Conservation (phyloP, 495 filamentous ascomycete genomes). For the Penicillium maclennaniae region DNA sequence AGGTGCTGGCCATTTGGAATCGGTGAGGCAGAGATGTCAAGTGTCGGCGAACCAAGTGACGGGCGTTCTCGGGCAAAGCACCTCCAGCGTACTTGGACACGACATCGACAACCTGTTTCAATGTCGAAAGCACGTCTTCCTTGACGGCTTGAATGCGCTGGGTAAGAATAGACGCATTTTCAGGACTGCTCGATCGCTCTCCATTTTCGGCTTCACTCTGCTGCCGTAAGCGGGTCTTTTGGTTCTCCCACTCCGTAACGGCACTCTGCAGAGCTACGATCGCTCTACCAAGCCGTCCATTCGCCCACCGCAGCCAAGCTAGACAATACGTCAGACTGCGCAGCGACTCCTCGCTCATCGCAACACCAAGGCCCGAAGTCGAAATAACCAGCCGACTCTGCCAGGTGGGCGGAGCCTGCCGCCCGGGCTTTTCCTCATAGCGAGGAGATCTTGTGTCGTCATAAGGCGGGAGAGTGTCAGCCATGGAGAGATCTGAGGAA, state of each 20-base stretch:
- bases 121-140: slow-evolving; percentile 68
- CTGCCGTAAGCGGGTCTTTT: slow-evolving; percentile 17
- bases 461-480: slow-evolving; percentile 74
- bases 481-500: slow-evolving; percentile 47
- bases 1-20: slow-evolving; percentile 56
- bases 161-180: slow-evolving; percentile 43
- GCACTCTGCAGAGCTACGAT: slow-evolving; percentile 65
- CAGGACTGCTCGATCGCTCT: slow-evolving; percentile 14
- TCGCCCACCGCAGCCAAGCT: slow-evolving; percentile 69
- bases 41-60: slow-evolving; percentile 71
- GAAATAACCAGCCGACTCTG: slow-evolving; percentile 74
- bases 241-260: slow-evolving; percentile 68
- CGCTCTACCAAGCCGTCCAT: slow-evolving; percentile 65
- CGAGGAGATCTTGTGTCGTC: slow-evolving; percentile 69
- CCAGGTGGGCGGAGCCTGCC: slow-evolving; percentile 54
- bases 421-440: slow-evolving; percentile 50
- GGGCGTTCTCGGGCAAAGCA: slow-evolving; percentile 79
- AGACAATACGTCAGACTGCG: slow-evolving; percentile 74
- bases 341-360: slow-evolving; percentile 81
- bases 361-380: slow-evolving; percentile 78
- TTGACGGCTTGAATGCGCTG: slow-evolving; percentile 66
- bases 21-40: slow-evolving; percentile 73
- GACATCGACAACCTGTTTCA: slow-evolving; percentile 70
- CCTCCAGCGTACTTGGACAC: slow-evolving; percentile 82
- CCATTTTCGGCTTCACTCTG: slow-evolving; percentile 22